These are phyloP conservation scores for Arabidopsis lyrata DNA, from an alignment of 441 rosid genomes.

Conservation along the genomic window DNA sequence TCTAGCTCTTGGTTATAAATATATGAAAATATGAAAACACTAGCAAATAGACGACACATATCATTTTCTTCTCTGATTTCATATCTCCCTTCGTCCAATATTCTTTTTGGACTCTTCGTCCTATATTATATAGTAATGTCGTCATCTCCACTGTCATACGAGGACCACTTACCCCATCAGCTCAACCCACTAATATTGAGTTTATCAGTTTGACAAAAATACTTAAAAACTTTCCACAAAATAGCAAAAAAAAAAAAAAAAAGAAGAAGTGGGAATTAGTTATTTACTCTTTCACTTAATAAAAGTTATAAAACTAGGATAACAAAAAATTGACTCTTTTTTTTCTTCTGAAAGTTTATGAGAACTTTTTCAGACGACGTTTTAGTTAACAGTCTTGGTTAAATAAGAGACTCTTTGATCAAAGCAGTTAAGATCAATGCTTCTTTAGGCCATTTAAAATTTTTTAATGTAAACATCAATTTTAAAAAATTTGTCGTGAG, in stretches of 20 bases:
- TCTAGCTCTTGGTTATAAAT: too few species aligned
- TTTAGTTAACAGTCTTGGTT: background rate
- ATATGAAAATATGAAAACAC: too few species aligned
- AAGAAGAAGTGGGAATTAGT: background rate
- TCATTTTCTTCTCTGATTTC: too few species aligned
- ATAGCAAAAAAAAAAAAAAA: background rate
- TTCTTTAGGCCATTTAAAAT: background rate
- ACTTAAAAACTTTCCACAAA: background rate
- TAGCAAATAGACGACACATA: too few species aligned
- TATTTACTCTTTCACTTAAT: too few species aligned
- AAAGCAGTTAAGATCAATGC: background rate
- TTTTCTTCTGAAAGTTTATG: background rate
- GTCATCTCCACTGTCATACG: conserved; percentile 17
- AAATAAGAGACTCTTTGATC: background rate
- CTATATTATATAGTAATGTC: too few species aligned
- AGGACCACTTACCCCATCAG: conserved; percentile 41
- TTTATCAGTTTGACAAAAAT: conserved; percentile 2
- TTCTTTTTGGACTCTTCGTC: too few species aligned
- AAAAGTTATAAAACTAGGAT: too few species aligned
- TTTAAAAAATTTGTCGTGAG: background rate
- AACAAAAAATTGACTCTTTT: too few species aligned
- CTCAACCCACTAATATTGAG: conserved; percentile 22
- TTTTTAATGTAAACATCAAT: too few species aligned
- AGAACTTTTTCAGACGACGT: background rate
- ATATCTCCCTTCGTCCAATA: too few species aligned